Evolutionary conservation across 495 filamentous ascomycete genomes (phyloP), one percentile per base, ranked within the genome.

Genomic region (Ramalina peruviana): DNA sequence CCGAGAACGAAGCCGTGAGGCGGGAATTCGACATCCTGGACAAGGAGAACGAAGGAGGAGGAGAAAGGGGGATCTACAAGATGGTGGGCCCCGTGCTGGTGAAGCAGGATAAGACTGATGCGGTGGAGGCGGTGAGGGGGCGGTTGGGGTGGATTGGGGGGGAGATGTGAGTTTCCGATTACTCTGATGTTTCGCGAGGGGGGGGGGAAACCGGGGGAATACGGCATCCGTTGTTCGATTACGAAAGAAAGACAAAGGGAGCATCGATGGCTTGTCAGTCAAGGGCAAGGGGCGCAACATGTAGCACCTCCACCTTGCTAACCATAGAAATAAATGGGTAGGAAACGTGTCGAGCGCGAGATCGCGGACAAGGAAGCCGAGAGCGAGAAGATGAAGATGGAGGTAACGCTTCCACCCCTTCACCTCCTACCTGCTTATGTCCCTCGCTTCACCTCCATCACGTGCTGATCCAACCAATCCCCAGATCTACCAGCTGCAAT

Each of bases 31-130:
- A 75, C 27, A 72, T 72, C 49, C 73, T 97, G 50, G 76, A 80
- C 30, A 33, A 33, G 9, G 30, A 33, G 12, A 7, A 33, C 7
- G 12, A 7, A 11, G 30, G 6, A 13, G 30, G 6, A 13, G 3
- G 3, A 43, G 80, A 82, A 54, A 80, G 90, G 52, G 85, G 81
- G 46, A 93, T 99, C 66, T 99, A 88, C 74, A 97, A 97, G 65
- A 76, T 94, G 36, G 78, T 95, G 46, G 92, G 92, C 1, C 92
- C 92, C 0, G 85, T 97, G 10, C 71, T 99, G 42, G 65, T 97
- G 58, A 96, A 97, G 70, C 93, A 97, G 65, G 92, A 97, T 12
- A 86, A 83, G 59, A 65, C 70, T 3, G 92, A 98, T 57, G 92
- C 93, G 0, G 73, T 82, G 43, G 82, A 86, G 76, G 86, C 88